A percentile compares a stretch with the other conserved stretches of the same genome.
Evolutionary conservation across 345 rosid genomes (phyloP).

Genomic region (Conringia planisiliqua): DNA sequence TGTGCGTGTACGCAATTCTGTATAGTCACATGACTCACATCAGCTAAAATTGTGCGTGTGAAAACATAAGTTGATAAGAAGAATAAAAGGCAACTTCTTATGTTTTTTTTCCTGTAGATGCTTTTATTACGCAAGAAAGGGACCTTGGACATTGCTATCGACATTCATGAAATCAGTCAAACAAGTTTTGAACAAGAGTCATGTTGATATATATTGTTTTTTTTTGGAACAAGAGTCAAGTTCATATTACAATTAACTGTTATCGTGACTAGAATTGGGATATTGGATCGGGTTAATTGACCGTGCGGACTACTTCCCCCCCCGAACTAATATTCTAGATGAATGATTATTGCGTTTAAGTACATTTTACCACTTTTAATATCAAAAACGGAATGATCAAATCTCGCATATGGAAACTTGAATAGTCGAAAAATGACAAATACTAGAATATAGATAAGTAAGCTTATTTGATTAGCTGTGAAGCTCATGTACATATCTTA

Average conservation of each 20-base stretch:
- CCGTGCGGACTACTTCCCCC: conserved; percentile 24
- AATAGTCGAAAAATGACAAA: background rate
- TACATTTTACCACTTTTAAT: background rate
- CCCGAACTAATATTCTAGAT: background rate
- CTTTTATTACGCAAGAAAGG: background rate
- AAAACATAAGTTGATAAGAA: conserved; percentile 2
- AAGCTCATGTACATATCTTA: background rate
- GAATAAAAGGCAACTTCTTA: background rate
- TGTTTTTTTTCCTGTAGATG: background rate
- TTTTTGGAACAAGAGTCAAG: conserved; percentile 9
- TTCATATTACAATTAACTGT: conserved; percentile 20
- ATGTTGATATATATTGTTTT: too few relatives aligned
- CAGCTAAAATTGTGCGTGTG: conserved; percentile 17
- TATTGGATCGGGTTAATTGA: conserved; percentile 10
- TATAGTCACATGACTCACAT: background rate
- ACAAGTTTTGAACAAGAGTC: conserved; percentile 8
- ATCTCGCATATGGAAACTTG: background rate
- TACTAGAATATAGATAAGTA: background rate
- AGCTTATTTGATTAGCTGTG: background rate
- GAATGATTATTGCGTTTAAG: background rate
- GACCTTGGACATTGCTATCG: conserved; percentile 13
- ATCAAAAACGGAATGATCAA: background rate
- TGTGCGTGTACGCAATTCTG: conserved; percentile 23
- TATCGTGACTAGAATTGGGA: background rate
- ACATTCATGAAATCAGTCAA: conserved; percentile 16